Percentiles rank a stretch among this genome's conserved stretches.
These are phyloP conservation scores for Mortierella sp. DNA, from an alignment of 371 early-diverging fungal genomes.

Conservation along the genomic window DNA sequence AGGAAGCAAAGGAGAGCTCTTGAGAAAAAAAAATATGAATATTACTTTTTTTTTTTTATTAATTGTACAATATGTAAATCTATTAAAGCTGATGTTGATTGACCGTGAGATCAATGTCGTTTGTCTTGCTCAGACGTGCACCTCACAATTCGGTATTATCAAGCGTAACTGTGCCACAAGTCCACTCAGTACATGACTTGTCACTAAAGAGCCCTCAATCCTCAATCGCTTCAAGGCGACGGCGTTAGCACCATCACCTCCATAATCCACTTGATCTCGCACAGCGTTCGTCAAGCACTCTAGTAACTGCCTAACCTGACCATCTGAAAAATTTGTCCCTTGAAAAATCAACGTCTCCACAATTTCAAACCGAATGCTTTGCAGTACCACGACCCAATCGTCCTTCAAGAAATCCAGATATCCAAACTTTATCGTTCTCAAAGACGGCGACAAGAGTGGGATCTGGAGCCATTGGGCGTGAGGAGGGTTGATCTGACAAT, in stretches of 20 bases:
- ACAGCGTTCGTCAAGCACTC: conserved; percentile 7
- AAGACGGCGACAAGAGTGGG: conserved; percentile 17
- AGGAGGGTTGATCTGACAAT: conserved; percentile 23
- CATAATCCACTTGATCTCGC: not conserved
- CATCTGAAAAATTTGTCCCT: conserved; percentile 25
- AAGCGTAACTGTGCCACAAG: conserved; percentile 4
- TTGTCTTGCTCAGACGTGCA: not conserved
- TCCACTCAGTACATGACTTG: not conserved
- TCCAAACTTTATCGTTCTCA: conserved; percentile 13
- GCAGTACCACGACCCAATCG: conserved; percentile 22
- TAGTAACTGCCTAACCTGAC: conserved; percentile 10
- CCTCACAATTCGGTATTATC: conserved; percentile 15
- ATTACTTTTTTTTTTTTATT: no score
- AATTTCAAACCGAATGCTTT: conserved; percentile 16
- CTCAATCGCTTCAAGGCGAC: conserved; percentile 13
- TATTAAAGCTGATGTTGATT: not conserved
- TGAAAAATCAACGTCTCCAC: conserved; percentile 8
- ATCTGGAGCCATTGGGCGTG: conserved; percentile 35
- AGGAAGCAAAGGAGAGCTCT: not conserved
- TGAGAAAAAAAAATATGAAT: no score
- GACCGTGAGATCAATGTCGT: no score
- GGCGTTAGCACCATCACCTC: not conserved
- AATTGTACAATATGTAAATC: conserved; percentile 10
- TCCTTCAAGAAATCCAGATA: conserved; percentile 32
- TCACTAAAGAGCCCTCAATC: conserved; percentile 26